Base-by-base conservation (phyloP, 345 rosid genomes). In the Lumnitzera littorea region DNA sequence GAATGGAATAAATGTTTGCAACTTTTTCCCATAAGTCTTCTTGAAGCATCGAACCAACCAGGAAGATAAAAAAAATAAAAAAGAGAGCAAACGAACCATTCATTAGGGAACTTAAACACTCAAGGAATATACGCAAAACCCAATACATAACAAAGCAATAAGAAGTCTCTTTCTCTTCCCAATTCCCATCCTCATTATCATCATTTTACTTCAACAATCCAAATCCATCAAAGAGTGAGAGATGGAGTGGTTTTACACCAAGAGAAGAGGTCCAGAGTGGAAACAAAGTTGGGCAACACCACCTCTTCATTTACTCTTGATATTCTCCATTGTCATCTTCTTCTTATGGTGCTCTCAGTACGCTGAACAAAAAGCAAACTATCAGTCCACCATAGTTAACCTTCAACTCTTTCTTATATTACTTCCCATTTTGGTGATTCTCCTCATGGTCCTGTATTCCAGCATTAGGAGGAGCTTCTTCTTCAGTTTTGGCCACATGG, bases 181-280 rank as follows among this genome's bases (percentile, higher is more conserved):
- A 27, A 36, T 36, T 36, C 36, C 36, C 36, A 3, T 29, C 7
- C 3, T 36, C 43, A 36, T 7, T 36, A 58, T 46, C 61, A 48
- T 43, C 15, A 29, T 51, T 51, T 13, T 50, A 57, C 17, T 15
- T 2, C 24, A 1, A 61, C 64, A 48, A 24, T 13, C 15, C 23
- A 13, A 60, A 46, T 5, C 3, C 43, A 51, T 15, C 29, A 4
- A 43, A 56, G 17, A 20, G 10, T 25, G 49, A n/a, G 16, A n/a
- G 36, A 80, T 76, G 86, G 89, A 84, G n/a, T 79, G 84, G 87
- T 52, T 75, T 3, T 67, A 78, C 51, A 70, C 82, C 0, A 75
- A 23, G 57, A 79, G 85, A 74, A 77, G 84, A 58, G 85, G 81
- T 31, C 85, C 83, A 1, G 71, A 77, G 36, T 79, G 87, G 84